These are phyloP conservation scores for Exophiala oligosperma DNA, from an alignment of 2,329 filamentous ascomycete genomes.

Conservation along the genomic window DNA sequence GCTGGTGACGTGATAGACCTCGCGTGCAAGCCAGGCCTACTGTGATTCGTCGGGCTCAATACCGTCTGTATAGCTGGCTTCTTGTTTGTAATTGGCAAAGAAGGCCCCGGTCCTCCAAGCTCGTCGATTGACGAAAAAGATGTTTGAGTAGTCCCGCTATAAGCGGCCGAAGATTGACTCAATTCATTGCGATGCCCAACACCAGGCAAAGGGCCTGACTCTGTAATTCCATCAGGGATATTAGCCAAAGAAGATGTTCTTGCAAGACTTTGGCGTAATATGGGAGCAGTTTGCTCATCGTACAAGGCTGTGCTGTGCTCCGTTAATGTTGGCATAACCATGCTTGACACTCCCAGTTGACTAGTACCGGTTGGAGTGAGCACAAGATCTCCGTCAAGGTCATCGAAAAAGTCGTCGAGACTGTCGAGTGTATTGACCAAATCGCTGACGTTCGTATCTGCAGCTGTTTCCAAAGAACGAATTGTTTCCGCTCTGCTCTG, in stretches of 20 bases:
- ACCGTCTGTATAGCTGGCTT: slow-evolving; percentile 58
- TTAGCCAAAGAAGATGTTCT: slow-evolving; percentile 70
- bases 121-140: slow-evolving; percentile 29
- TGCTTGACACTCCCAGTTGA: slow-evolving; percentile 53
- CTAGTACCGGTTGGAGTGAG: slow-evolving; percentile 38
- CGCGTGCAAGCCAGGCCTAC: slow-evolving; percentile 76
- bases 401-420: slow-evolving; percentile 79
- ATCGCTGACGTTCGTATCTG: slow-evolving; percentile 71
- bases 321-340: slow-evolving; percentile 51
- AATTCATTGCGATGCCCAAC: slow-evolving; percentile 45
- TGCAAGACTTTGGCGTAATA: slow-evolving; percentile 77
- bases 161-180: slow-evolving; percentile 20
- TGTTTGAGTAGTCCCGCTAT: slow-evolving; percentile 20
- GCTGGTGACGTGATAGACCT: slow-evolving; percentile 82
- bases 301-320: slow-evolving; percentile 82
- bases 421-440: slow-evolving; percentile 78
- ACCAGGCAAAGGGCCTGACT: slow-evolving; percentile 61
- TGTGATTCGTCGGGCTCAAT: slow-evolving; percentile 82
- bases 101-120: slow-evolving; percentile 56
- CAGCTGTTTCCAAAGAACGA: slow-evolving; percentile 74
- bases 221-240: slow-evolving; percentile 86
- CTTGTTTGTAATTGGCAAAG: slow-evolving; percentile 57
- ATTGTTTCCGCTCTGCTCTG: slow-evolving; percentile 80
- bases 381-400: slow-evolving; percentile 51
- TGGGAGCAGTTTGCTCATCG: slow-evolving; percentile 88